Conservation (phyloP, 2,329 filamentous ascomycete genomes). For the Pseudonectria foliicola region DNA sequence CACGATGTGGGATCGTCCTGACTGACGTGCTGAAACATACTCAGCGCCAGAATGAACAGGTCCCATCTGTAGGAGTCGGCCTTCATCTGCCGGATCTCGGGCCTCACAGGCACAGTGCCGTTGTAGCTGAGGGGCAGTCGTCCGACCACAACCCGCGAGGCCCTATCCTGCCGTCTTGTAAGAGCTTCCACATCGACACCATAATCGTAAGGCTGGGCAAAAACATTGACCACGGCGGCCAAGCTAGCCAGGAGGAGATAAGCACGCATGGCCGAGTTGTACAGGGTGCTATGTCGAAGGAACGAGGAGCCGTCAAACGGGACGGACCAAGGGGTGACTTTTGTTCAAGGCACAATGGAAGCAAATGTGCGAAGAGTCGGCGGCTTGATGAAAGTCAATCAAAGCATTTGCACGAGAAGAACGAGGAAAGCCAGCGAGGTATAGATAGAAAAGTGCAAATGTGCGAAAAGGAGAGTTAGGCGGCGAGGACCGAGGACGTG, state of each 20-base stretch:
- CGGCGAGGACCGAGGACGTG: background rate
- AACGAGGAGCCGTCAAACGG: background rate
- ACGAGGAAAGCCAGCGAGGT: background rate
- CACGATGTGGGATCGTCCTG: constrained; percentile 61
- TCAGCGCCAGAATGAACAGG: constrained; percentile 67
- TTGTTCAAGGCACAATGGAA: too few relatives aligned
- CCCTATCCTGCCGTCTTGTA: constrained; percentile 32
- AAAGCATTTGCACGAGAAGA: too few relatives aligned
- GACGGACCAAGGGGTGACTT: background rate
- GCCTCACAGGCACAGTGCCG: constrained; percentile 41
- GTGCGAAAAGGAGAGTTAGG: background rate
- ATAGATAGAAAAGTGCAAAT: background rate
- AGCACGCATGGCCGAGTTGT: constrained; percentile 8
- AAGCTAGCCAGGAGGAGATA: constrained; percentile 7
- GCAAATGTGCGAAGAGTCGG: too few relatives aligned
- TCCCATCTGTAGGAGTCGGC: constrained; percentile 63
- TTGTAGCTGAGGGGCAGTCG: constrained; percentile 33
- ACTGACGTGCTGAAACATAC: constrained; percentile 61
- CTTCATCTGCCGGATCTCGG: constrained; percentile 62
- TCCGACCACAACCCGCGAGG: constrained; percentile 34
- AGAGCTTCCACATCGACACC: constrained; percentile 37
- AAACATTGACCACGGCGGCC: constrained; percentile 2
- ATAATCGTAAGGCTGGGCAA: constrained; percentile 40
- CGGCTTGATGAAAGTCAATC: too few relatives aligned
- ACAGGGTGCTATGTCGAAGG: background rate